These are phyloP conservation scores for Colletotrichum kahawae DNA, from an alignment of 2,329 filamentous ascomycete species.

Conservation along the genomic window DNA sequence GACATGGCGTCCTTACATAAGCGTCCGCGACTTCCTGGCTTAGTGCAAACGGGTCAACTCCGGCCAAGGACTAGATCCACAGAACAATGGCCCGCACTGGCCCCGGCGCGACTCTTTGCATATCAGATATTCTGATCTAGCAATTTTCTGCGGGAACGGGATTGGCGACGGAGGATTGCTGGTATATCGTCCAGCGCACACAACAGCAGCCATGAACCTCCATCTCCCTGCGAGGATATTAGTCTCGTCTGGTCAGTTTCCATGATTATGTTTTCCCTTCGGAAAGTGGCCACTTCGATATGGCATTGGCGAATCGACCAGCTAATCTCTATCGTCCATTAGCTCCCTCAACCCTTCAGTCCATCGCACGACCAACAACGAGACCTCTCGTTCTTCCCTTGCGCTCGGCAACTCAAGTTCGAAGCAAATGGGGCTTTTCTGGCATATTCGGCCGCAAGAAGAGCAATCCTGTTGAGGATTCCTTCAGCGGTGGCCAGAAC, in stretches of 20 bases:
- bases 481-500: conserved; percentile 35
- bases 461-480: not conserved
- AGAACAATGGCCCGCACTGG: not conserved
- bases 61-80: not conserved
- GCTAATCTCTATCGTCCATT: not conserved
- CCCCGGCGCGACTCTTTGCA: not conserved
- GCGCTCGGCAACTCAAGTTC: conserved; percentile 33
- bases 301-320: conserved; percentile 7
- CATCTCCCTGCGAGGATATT: conserved; percentile 24
- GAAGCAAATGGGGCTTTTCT: conserved; percentile 47
- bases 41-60: not conserved
- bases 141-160: conserved; percentile 11
- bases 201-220: conserved; percentile 23
- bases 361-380: not conserved
- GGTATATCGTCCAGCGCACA: not conserved
- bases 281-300: not conserved
- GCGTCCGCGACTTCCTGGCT: not conserved
- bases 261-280: not conserved
- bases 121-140: not conserved
- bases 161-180: not conserved
- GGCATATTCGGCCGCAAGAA: conserved; percentile 36
- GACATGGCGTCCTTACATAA: not conserved
- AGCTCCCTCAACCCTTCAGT: conserved; percentile 12
- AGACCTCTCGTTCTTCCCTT: conserved; percentile 27
- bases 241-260: conserved; percentile 20